phyloP scores from a whole-genome alignment of 106 monocot genomes.

The Allium fistulosum region DNA sequence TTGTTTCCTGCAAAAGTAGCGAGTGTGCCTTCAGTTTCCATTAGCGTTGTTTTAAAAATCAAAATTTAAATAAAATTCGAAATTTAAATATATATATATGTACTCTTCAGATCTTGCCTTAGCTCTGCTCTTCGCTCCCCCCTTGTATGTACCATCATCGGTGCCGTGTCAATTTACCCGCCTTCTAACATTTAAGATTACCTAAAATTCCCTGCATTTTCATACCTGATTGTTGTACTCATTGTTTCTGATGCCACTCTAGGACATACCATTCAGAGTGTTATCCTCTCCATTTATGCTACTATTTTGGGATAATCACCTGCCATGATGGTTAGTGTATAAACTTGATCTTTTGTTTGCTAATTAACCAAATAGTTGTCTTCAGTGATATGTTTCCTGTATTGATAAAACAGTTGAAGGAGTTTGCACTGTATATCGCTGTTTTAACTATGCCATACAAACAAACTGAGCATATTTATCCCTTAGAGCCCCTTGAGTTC shows the following conservation, averaged over 20 bases:
- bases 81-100: too few relatives aligned
- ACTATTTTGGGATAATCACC: slow-evolving; percentile 21
- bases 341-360: too few relatives aligned
- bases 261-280: slow-evolving; percentile 27
- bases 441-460: too few relatives aligned
- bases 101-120: slow-evolving; percentile 1
- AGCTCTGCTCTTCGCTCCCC: slow-evolving; percentile 4
- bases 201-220: slow-evolving; percentile 48
- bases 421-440: too few relatives aligned
- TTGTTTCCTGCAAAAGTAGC: slow-evolving; percentile 64
- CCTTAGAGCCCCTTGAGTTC: too few relatives aligned
- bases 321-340: slow-evolving; percentile 7
- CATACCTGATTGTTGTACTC: slow-evolving; percentile 50
- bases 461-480: too few relatives aligned
- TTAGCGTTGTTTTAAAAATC: slow-evolving; percentile 83
- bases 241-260: slow-evolving; percentile 42
- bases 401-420: too few relatives aligned
- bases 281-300: slow-evolving; percentile 22
- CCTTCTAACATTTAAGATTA: slow-evolving; percentile 19
- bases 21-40: slow-evolving; percentile 58
- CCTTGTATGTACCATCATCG: slow-evolving; percentile 5
- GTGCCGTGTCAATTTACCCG: background rate
- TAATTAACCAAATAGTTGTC: background rate
- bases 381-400: too few relatives aligned
- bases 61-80: too few relatives aligned